These are phyloP conservation scores for Strobilomyces dryophilus DNA, from an alignment of 768 basidiomycete species.

Conservation along the genomic window DNA sequence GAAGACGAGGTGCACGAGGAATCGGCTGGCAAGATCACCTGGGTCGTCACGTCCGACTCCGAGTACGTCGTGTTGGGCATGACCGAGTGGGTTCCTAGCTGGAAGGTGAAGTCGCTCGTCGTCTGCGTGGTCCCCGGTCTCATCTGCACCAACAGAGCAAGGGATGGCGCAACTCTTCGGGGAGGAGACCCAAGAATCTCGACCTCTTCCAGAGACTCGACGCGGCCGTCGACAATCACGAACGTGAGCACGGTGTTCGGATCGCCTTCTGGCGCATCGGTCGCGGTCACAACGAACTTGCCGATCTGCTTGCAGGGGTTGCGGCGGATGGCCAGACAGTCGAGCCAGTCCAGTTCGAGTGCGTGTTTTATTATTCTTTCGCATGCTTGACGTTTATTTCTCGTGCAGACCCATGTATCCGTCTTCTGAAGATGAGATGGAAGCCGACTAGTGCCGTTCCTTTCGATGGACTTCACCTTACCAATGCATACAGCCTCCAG, in stretches of 20 bases:
- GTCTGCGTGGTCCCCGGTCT: not conserved
- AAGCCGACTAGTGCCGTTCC: not conserved
- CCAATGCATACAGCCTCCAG: not conserved
- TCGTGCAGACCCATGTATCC: not conserved
- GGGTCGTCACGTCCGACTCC: constrained; percentile 31
- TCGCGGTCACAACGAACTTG: constrained; percentile 11
- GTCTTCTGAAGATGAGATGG: not conserved
- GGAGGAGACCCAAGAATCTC: constrained; percentile 13
- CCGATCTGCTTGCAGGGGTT: constrained; percentile 7
- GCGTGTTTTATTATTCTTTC: not conserved
- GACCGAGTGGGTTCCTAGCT: constrained; percentile 34
- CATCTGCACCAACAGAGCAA: not conserved
- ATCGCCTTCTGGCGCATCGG: constrained; percentile 15
- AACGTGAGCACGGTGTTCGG: constrained; percentile 2
- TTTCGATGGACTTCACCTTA: not conserved
- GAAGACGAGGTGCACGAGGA: no score
- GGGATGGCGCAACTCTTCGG: constrained; percentile 8
- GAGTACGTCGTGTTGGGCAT: constrained; percentile 35
- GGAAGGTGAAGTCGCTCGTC: constrained; percentile 22
- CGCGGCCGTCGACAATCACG: not conserved
- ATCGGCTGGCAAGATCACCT: not conserved
- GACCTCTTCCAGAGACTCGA: constrained; percentile 16
- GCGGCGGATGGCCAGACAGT: constrained; percentile 5
- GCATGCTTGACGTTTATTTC: not conserved
- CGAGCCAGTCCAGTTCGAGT: constrained; percentile 1